Evolutionary conservation across 2,329 filamentous ascomycete species (phyloP).

Genomic region (Cercospora sp.): DNA sequence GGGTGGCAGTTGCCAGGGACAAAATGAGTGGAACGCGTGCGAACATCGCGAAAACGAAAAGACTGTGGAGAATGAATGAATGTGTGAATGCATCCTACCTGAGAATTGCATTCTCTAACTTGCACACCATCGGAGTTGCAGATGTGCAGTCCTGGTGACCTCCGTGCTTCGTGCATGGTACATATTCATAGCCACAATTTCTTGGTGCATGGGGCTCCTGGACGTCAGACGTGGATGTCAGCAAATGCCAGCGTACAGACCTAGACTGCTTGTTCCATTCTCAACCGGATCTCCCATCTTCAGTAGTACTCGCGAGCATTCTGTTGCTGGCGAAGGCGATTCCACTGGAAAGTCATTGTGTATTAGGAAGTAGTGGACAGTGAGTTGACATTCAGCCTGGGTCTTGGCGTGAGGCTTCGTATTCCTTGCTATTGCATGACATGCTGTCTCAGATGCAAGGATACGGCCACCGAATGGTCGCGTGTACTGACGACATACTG

Average conservation of each 20-base stretch:
- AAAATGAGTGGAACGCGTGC: constrained; percentile 15
- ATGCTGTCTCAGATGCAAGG: neutral
- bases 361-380: neutral
- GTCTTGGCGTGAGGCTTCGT: neutral
- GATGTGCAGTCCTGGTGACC: neutral
- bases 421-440: neutral
- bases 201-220: constrained; percentile 5
- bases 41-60: constrained; percentile 12
- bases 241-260: neutral
- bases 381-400: neutral
- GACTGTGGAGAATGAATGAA: constrained; percentile 1
- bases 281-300: neutral
- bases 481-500: neutral
- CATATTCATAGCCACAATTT: neutral
- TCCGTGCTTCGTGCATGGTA: neutral
- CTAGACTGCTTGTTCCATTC: neutral
- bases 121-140: neutral
- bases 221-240: neutral
- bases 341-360: neutral
- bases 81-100: neutral
- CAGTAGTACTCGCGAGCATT: neutral
- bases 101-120: neutral
- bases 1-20: neutral
- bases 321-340: neutral
- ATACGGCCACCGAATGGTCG: neutral